A percentile compares a stretch with the other conserved stretches of the same genome.
These are phyloP conservation scores for Exophiala xenobiotica DNA, from an alignment of 2,329 filamentous ascomycete genomes.

Conservation along the genomic window DNA sequence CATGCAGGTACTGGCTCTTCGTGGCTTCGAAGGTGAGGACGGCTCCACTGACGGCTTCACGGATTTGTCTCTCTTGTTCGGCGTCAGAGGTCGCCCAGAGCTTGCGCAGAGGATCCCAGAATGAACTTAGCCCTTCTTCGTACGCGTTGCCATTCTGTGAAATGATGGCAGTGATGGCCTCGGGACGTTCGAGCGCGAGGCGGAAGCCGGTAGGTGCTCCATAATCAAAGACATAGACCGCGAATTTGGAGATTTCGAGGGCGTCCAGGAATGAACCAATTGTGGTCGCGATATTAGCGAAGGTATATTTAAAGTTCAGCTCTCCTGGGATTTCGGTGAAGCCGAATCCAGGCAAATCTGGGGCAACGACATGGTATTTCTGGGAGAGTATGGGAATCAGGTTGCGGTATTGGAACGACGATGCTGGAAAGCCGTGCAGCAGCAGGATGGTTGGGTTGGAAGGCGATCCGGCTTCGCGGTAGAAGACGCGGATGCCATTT, in stretches of 20 bases:
- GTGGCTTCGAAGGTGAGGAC: conserved; percentile 43
- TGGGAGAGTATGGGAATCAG: conserved; percentile 46
- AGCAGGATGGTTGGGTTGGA: conserved; percentile 44
- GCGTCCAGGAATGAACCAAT: conserved; percentile 51
- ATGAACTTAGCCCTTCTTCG: conserved; percentile 52
- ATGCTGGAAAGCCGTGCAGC: conserved; percentile 49
- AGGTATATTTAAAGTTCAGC: conserved; percentile 53
- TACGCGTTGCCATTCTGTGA: conserved; percentile 64
- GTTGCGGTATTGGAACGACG: conserved; percentile 48
- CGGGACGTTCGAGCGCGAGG: conserved; percentile 51
- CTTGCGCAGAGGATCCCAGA: conserved; percentile 51
- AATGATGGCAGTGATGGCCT: conserved; percentile 54
- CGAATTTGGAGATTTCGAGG: conserved; percentile 49
- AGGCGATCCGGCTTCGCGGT: conserved; percentile 37
- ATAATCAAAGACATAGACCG: conserved; percentile 64
- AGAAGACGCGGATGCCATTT: conserved; percentile 38
- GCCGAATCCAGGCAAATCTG: conserved; percentile 61
- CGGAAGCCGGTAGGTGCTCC: conserved; percentile 58
- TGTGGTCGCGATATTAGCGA: conserved; percentile 51
- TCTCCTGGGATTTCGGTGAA: conserved; percentile 51
- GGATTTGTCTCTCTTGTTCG: conserved; percentile 32
- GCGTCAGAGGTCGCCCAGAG: conserved; percentile 46
- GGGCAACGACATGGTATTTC: conserved; percentile 51
- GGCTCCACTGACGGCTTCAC: conserved; percentile 37
- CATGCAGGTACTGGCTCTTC: conserved; percentile 34